Conservation (phyloP, 148 eudicot species). For the Rhododendron ferrugineum region DNA sequence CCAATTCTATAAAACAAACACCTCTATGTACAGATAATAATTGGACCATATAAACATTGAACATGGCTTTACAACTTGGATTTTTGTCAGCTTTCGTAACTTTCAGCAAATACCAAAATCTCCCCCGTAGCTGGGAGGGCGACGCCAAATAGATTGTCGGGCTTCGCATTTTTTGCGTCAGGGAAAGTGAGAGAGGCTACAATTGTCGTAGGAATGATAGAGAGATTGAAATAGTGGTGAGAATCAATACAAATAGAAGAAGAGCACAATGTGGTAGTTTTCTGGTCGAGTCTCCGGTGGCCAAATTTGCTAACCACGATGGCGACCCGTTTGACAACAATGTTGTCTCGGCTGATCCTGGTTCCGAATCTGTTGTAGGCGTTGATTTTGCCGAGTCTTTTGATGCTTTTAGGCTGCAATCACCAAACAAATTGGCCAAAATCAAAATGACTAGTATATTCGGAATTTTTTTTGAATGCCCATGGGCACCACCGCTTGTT, state of each 20-base stretch:
- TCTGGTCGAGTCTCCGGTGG: constrained; percentile 47
- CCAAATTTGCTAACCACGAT: constrained; percentile 57
- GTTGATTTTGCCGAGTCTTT: constrained; percentile 19
- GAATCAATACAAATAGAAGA: constrained; percentile 18
- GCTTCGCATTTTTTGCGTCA: not conserved
- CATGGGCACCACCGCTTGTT: no score
- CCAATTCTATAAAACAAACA: not conserved
- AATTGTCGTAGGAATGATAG: not conserved
- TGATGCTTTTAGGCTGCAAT: constrained; percentile 44
- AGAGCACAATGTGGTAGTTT: constrained; percentile 15
- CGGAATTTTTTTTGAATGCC: no score
- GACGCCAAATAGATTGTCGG: not conserved
- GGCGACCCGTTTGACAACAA: constrained; percentile 43
- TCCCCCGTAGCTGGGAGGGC: not conserved
- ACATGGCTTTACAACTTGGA: not conserved
- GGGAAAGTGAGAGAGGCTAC: not conserved
- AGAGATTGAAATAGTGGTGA: not conserved
- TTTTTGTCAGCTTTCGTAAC: not conserved
- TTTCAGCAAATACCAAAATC: not conserved
- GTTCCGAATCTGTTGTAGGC: constrained; percentile 10
- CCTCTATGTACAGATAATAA: not conserved
- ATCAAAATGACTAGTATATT: not conserved
- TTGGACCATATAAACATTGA: not conserved
- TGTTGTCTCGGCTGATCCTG: constrained; percentile 17
- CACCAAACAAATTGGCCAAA: not conserved